Evolutionary conservation across 2,329 filamentous ascomycete species (phyloP), one percentile per base, ranked within the genome.

Genomic region (Neoscytalidium dimidiatum): DNA sequence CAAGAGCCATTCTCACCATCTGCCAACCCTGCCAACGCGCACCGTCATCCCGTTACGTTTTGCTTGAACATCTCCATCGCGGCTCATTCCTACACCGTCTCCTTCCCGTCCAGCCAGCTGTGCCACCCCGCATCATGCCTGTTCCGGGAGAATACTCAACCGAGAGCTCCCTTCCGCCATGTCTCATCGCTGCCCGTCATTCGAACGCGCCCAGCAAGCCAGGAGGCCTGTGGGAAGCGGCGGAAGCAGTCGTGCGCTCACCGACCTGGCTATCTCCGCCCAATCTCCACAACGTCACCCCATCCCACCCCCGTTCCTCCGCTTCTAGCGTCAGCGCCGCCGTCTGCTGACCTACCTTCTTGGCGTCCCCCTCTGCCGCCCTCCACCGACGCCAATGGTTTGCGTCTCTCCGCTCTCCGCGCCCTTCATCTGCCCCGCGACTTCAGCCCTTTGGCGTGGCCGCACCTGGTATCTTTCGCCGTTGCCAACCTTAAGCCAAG

Each of bases 271-370:
- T 21, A 44, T 44, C 53, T 44, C 53, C 38, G 53, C 56, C 19
- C 56, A 43, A 58, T 58, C 53, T 29, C 53, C 53, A 43, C 26
- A 21, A 9, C 4, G 19, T 19, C 46, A 51, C 46, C 23, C 46
- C 46, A 43, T 11, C 29, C 35, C 38, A n/a, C 21, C 38, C 17
- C 23, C 53, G 9, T 13, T 29, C 26, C 53, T 44, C 35, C 53
- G 35, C 35, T 44, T 44, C 23, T 17, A 9, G 52, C 31, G 35
- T 46, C 56, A 43, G 38, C 56, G 41, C 56, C 38, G 53, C 41
- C 56, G 28, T 46, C 56, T 60, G 56, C 56, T 60, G 56, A 60
- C 56, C 41, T 44, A 41, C 56, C 28, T 26, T 44, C 56, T 60
- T 60, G 56, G 56, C 56, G 44, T 9, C 5, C 46, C 13, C 46